A percentile compares a stretch with the other conserved stretches of the same genome.
These are phyloP conservation scores for Tricholoma saponaceum DNA, from an alignment of 768 basidiomycete species.

Conservation along the genomic window DNA sequence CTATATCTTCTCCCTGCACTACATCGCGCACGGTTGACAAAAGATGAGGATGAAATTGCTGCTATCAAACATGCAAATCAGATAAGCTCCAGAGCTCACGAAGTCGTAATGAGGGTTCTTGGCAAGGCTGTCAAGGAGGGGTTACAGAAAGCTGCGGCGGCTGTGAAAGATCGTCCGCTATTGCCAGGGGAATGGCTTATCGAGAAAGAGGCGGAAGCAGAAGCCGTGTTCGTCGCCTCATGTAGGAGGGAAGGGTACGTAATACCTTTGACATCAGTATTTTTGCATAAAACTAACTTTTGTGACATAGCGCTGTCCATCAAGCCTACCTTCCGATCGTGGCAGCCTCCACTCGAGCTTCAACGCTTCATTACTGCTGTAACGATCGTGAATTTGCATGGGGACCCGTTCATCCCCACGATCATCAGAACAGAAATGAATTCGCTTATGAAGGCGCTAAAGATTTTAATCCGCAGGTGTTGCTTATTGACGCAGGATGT, in stretches of 20 bases:
- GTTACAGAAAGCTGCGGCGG: constrained; percentile 41
- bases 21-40: constrained; percentile 77
- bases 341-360: constrained; percentile 80
- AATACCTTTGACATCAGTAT: background rate
- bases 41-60: constrained; percentile 69
- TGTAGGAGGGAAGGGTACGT: constrained; percentile 85
- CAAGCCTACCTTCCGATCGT: constrained; percentile 95
- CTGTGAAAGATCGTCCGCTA: constrained; percentile 44
- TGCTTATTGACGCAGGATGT: constrained; percentile 93
- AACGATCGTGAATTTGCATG: constrained; percentile 86
- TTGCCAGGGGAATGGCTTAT: constrained; percentile 85
- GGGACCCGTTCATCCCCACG: constrained; percentile 63
- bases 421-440: constrained; percentile 48
- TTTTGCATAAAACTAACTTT: constrained; percentile 1
- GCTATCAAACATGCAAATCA: constrained; percentile 76
- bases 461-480: constrained; percentile 59
- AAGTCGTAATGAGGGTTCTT: constrained; percentile 87
- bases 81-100: constrained; percentile 88
- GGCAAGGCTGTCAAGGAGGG: constrained; percentile 65
- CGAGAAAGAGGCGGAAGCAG: constrained; percentile 89
- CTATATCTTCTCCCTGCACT: constrained; percentile 71
- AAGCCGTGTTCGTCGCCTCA: constrained; percentile 88
- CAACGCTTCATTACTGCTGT: constrained; percentile 93
- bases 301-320: constrained; percentile 56
- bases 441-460: constrained; percentile 38